A percentile compares a stretch with the other conserved stretches of the same genome.
Evolutionary conservation across 2,329 filamentous ascomycete genomes (phyloP).

Genomic region (Chaetomiaceae sp.): DNA sequence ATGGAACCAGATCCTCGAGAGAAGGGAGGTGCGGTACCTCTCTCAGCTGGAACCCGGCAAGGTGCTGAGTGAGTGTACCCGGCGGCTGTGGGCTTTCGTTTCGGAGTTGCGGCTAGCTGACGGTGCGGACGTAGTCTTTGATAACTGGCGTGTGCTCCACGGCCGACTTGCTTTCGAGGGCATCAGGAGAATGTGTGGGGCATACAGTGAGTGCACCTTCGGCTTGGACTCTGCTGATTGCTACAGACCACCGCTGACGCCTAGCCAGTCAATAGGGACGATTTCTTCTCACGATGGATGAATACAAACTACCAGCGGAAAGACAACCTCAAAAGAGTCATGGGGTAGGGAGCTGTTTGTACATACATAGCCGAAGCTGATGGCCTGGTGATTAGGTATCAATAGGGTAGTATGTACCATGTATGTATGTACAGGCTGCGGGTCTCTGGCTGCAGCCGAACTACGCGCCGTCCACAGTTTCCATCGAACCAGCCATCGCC

Average conservation of each 20-base stretch:
- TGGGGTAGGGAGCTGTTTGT: slow-evolving; percentile 23
- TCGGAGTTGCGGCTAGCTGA: slow-evolving; percentile 7
- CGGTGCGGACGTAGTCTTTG: slow-evolving; percentile 65
- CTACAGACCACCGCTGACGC: neutral
- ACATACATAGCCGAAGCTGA: no score
- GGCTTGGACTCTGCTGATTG: neutral
- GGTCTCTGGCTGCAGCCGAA: no score
- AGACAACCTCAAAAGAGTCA: slow-evolving; percentile 37
- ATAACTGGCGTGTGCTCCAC: slow-evolving; percentile 94
- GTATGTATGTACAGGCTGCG: no score
- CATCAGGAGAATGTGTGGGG: slow-evolving; percentile 82
- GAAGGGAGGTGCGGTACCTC: slow-evolving; percentile 66
- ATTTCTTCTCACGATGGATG: slow-evolving; percentile 72
- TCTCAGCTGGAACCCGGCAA: slow-evolving; percentile 75
- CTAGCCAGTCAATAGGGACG: slow-evolving; percentile 66
- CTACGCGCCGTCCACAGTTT: no score
- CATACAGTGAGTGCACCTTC: slow-evolving; percentile 64
- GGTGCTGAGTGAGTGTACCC: slow-evolving; percentile 59
- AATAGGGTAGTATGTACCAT: no score
- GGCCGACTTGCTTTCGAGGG: slow-evolving; percentile 80
- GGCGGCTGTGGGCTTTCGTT: slow-evolving; percentile 5
- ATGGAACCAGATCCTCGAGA: slow-evolving; percentile 66
- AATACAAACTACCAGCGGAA: slow-evolving; percentile 61
- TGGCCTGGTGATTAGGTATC: no score
- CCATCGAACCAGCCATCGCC: no score